phyloP scores from a whole-genome alignment of 768 basidiomycete genomes.

The Filobasidium floriforme region DNA sequence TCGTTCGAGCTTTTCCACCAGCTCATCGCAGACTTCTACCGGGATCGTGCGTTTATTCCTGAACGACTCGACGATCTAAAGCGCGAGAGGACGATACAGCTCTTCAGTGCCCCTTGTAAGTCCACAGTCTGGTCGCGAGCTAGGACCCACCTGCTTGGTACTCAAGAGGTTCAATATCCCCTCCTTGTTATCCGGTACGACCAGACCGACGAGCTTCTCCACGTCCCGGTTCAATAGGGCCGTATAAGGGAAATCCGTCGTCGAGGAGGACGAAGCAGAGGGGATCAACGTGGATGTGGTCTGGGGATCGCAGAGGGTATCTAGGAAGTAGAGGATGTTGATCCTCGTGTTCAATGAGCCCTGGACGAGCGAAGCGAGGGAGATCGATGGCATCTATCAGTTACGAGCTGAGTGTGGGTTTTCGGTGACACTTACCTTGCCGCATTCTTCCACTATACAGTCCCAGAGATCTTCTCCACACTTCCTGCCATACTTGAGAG shows the following conservation, averaged over 20 bases:
- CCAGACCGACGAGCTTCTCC: slow-evolving; percentile 64
- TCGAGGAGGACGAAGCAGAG: slow-evolving; percentile 29
- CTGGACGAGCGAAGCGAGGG: slow-evolving; percentile 44
- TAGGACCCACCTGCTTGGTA: slow-evolving; percentile 64
- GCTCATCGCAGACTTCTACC: slow-evolving; percentile 66
- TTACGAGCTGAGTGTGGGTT: too few relatives aligned
- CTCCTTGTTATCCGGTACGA: slow-evolving; percentile 82
- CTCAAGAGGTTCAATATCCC: slow-evolving; percentile 81
- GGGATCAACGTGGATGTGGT: slow-evolving; percentile 22
- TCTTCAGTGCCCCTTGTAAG: too few relatives aligned
- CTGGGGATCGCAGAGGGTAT: slow-evolving; percentile 54
- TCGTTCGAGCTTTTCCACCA: slow-evolving; percentile 48
- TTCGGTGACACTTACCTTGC: slow-evolving; percentile 63
- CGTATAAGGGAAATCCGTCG: slow-evolving; percentile 55
- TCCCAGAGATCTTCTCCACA: slow-evolving; percentile 94
- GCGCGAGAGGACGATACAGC: neutral
- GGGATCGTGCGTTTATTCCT: slow-evolving; percentile 74
- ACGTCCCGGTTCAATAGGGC: slow-evolving; percentile 73
- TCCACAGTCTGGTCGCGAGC: too few relatives aligned
- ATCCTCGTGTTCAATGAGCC: slow-evolving; percentile 84
- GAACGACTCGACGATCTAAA: slow-evolving; percentile 85
- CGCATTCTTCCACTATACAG: slow-evolving; percentile 80
- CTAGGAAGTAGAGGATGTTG: slow-evolving; percentile 84
- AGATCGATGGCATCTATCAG: neutral
- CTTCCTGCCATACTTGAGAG: slow-evolving; percentile 70